Base-by-base conservation (phyloP, 2,329 filamentous ascomycete species). In the Botrytis fragariae region DNA sequence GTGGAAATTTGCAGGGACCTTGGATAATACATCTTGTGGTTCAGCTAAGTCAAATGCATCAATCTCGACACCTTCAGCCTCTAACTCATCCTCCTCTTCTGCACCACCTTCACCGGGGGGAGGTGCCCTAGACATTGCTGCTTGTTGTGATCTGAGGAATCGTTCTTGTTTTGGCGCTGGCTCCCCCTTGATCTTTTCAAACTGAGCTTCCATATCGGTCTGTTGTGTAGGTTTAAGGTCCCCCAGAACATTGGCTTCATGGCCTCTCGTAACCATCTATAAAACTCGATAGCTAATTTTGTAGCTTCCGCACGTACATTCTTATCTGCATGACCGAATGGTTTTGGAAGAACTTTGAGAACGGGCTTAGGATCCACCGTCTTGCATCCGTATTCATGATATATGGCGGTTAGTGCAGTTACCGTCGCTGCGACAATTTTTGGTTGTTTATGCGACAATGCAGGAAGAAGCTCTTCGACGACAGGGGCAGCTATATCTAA, bases 221-320 rank as follows among this genome's bases (percentile, higher is more conserved):
- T 99, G 96, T 81, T 99, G 96, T 0, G 97, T 95, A 0, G 95
- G 92, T 82, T 99, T 99, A 75, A 99, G 83, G 74, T 99, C 96
- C 62, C 90, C 95, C 96, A 99, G 82, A 99, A 98, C 83, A 98
- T 92, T 54, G 95, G 94, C 82, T 99, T 99, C 91, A 99, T 98
- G 18, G 95, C 95, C 76, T 99, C 96, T 77, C 95, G 92, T 48
- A 99, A 86, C 96, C 97, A 99, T 83, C 96, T 88, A 83, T 99
- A 99, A 73, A 99, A 89, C 81, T 99, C 97, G 65, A 98, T 93
- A 0, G 95, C 92, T 73, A 99, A 86, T 78, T 92, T 94, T 64
- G 96, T 96, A 42, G 95, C 94, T 82, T 98, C 96, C 5, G 95
- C 94, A 83, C 96, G 92, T 25, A 99, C 93, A 81, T 98, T 98